A percentile compares a stretch with the other conserved stretches of the same genome.
Evolutionary conservation across 257 asterid genomes (phyloP).

Genomic region (Penstemon newberryi): DNA sequence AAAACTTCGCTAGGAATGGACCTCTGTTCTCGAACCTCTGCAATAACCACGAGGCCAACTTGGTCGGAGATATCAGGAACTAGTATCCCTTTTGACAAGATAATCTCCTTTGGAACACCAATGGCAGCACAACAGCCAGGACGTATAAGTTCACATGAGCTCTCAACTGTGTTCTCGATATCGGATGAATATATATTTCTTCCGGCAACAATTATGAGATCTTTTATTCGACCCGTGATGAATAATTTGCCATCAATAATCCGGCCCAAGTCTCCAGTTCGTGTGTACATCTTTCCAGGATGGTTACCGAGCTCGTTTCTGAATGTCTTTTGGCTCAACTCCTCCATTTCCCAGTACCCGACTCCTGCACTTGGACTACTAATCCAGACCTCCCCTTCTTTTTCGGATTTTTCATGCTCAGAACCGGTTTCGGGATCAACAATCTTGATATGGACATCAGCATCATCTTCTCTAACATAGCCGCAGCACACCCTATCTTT

Average conservation of each 20-base stretch:
- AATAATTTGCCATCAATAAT: constrained; percentile 51
- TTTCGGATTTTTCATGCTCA: constrained; percentile 40
- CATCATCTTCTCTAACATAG: constrained; percentile 32
- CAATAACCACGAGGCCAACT: constrained; percentile 58
- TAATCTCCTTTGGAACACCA: constrained; percentile 55
- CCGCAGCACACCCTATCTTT: constrained; percentile 68
- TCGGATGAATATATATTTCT: constrained; percentile 62
- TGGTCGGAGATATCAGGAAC: constrained; percentile 50
- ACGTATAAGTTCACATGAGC: constrained; percentile 49
- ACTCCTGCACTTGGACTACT: constrained; percentile 61
- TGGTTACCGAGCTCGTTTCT: constrained; percentile 36
- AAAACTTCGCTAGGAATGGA: constrained; percentile 30
- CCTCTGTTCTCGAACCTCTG: constrained; percentile 55
- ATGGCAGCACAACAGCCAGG: constrained; percentile 74
- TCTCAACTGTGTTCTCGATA: constrained; percentile 66
- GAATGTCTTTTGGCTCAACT: constrained; percentile 48
- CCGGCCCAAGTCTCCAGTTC: constrained; percentile 69
- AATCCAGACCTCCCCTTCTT: constrained; percentile 74
- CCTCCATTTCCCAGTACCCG: constrained; percentile 63
- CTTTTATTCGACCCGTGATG: constrained; percentile 63
- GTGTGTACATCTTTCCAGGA: constrained; percentile 42
- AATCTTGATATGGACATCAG: constrained; percentile 48
- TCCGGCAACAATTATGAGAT: constrained; percentile 62
- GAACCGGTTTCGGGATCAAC: constrained; percentile 50
- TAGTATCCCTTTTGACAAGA: constrained; percentile 47